Evolutionary conservation across 2,329 filamentous ascomycete genomes (phyloP).

Genomic region (Ascochyta pisi): DNA sequence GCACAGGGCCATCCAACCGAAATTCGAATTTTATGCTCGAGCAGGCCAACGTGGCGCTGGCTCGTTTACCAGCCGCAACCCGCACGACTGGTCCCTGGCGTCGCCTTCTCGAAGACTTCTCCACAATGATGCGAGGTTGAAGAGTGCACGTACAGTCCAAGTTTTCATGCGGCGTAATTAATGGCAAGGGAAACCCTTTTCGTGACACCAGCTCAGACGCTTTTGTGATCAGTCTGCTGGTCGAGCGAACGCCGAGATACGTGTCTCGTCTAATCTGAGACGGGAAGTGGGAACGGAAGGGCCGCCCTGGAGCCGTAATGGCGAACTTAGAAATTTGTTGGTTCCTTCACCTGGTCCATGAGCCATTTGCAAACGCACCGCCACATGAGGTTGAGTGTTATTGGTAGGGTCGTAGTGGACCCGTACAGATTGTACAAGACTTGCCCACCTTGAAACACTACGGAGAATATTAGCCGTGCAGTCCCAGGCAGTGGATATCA

Average conservation of each 20-base stretch:
- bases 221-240: constrained; percentile 14
- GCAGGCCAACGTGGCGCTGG: constrained; percentile 30
- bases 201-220: constrained; percentile 28
- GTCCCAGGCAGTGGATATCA: constrained; percentile 7
- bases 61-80: constrained; percentile 41
- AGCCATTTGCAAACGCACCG: constrained; percentile 28
- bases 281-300: constrained; percentile 43
- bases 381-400: constrained; percentile 24
- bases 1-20: constrained; percentile 30
- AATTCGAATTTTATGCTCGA: constrained; percentile 42
- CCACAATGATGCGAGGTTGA: constrained; percentile 38
- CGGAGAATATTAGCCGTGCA: constrained; percentile 18
- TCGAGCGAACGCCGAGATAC: constrained; percentile 25
- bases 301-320: constrained; percentile 43
- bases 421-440: constrained; percentile 7
- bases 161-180: constrained; percentile 33
- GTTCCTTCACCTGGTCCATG: constrained; percentile 23
- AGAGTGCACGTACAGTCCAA: constrained; percentile 26
- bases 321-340: constrained; percentile 25
- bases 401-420: constrained; percentile 14
- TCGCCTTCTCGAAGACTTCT: constrained; percentile 40
- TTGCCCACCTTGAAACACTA: constrained; percentile 15
- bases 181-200: constrained; percentile 31
- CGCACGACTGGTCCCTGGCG: constrained; percentile 41
- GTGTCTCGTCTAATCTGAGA: constrained; percentile 38